Base-by-base conservation (phyloP, 108 stramenopile species). In the Cyclostephanos tholiformis region DNA sequence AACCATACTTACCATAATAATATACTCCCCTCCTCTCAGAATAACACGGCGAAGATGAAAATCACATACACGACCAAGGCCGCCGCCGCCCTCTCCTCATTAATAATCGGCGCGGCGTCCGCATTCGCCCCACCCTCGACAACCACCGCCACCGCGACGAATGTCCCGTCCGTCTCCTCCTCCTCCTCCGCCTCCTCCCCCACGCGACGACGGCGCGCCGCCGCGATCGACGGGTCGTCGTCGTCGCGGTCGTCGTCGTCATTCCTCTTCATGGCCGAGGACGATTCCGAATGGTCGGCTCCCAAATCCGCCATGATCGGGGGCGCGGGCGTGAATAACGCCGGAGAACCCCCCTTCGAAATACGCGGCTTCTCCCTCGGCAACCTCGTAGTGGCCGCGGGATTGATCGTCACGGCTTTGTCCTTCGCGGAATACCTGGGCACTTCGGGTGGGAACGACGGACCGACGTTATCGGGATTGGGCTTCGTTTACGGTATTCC, bases 401-500 rank as follows among this genome's bases (percentile, higher is more conserved):
- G 98, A 38, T 39, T 96, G 16, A 43, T 77, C 13, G 83, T 97
- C 62, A 98, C 98, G 0, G 56, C 79, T 9, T 79, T 92, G 5
- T 91, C 91, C 13, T 97, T 97, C 83, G 86, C 79, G 12, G 96
- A 96, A 82, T 98, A 96, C 74, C 93, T 98, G 56, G 75, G 80
- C n/a, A 87, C 89, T 26, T 74, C 82, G 20, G 94, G 95, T 25
- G 77, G 88, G 27, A 92, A 88, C 23, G 94, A 91, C 22, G 95
- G 96, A 51, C 69, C 87, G 61, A 85, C 84, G 56, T 84, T 97
- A 9, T 95, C 93, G 39, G 96, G 96, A 38, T 69, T 98, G 71
- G 98, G 98, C 23, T 98, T 98, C 74, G 95, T 98, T 5, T 98
- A 98, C 81, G 98, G 98, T 27, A 97, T 98, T 71, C 98, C 98